Percentiles rank a stretch among this genome's conserved stretches.
Evolutionary conservation across 2,329 filamentous ascomycete species (phyloP).

Genomic region (Hysterium pulicare): DNA sequence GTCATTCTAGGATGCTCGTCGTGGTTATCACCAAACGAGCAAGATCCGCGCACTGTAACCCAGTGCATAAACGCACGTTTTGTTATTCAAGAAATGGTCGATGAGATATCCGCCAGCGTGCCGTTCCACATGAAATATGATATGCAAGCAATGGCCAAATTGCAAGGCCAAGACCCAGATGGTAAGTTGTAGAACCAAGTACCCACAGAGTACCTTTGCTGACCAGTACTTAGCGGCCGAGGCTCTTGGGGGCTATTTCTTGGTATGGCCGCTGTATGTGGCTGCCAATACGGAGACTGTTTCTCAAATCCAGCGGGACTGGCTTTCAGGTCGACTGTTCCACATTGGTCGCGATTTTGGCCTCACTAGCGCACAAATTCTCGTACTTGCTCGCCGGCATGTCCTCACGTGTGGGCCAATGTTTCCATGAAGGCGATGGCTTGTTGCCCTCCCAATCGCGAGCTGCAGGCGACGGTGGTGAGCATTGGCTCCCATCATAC

Average conservation of each 20-base stretch:
- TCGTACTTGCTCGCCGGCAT: slow-evolving; percentile 32
- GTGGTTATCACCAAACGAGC: slow-evolving; percentile 18
- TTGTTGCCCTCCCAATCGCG: no score
- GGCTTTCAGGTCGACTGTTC: slow-evolving; percentile 34
- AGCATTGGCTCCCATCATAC: no score
- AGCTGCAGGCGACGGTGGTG: no score
- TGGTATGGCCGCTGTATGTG: slow-evolving; percentile 42
- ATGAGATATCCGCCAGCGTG: slow-evolving; percentile 38
- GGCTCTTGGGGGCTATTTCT: slow-evolving; percentile 38
- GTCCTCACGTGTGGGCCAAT: slow-evolving; percentile 36
- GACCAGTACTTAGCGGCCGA: slow-evolving; percentile 28
- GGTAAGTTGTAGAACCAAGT: slow-evolving; percentile 18
- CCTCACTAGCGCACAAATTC: slow-evolving; percentile 32
- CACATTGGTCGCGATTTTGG: slow-evolving; percentile 37
- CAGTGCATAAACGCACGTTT: slow-evolving; percentile 20
- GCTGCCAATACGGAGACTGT: slow-evolving; percentile 36
- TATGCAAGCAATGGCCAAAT: slow-evolving; percentile 31
- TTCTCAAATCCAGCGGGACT: slow-evolving; percentile 33
- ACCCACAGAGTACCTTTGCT: slow-evolving; percentile 4
- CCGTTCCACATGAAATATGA: slow-evolving; percentile 40
- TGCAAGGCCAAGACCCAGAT: slow-evolving; percentile 32
- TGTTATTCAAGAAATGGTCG: slow-evolving; percentile 36
- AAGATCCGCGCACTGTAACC: slow-evolving; percentile 8
- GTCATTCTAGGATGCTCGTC: slow-evolving; percentile 36
- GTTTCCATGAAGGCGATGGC: slow-evolving; percentile 10